Percentiles rank a stretch among this genome's conserved stretches.
These are phyloP conservation scores for Yamadazyma akitaensis DNA, from an alignment of 805 yeast species.

Conservation along the genomic window DNA sequence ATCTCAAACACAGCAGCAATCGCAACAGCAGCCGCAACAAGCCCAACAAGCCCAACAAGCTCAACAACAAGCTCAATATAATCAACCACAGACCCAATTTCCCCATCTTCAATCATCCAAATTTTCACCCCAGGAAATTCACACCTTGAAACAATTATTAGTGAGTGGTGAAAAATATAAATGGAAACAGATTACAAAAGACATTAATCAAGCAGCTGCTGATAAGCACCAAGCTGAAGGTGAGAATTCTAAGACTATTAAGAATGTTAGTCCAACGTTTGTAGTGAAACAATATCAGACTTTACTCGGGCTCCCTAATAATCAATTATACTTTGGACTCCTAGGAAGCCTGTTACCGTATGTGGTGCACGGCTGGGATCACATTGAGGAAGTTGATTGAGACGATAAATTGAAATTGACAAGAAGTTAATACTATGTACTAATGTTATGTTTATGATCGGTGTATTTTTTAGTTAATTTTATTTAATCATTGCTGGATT, in stretches of 20 bases:
- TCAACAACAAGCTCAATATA: not conserved
- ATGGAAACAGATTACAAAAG: constrained; percentile 56
- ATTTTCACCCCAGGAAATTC: constrained; percentile 45
- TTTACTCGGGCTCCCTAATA: constrained; percentile 53
- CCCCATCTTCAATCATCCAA: constrained; percentile 8
- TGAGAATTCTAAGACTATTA: constrained; percentile 35
- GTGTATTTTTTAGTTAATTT: not conserved
- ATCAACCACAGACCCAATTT: constrained; percentile 4
- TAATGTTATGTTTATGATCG: not conserved
- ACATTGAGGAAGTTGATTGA: constrained; percentile 18
- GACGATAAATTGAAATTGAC: not conserved
- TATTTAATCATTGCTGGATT: not conserved
- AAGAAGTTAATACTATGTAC: not conserved
- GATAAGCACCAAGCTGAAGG: constrained; percentile 14
- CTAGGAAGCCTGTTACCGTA: constrained; percentile 55
- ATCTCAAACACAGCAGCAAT: not conserved
- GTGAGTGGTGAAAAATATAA: constrained; percentile 54
- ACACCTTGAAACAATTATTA: constrained; percentile 45
- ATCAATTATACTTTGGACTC: constrained; percentile 35
- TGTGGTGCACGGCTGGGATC: constrained; percentile 51
- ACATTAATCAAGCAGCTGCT: constrained; percentile 21
- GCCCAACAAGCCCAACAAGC: not conserved
- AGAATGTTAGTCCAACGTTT: constrained; percentile 49
- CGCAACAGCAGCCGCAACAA: not conserved
- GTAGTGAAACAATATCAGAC: constrained; percentile 54